phyloP scores from a whole-genome alignment of 495 filamentous ascomycete genomes.

The Xylaria intraflava region DNA sequence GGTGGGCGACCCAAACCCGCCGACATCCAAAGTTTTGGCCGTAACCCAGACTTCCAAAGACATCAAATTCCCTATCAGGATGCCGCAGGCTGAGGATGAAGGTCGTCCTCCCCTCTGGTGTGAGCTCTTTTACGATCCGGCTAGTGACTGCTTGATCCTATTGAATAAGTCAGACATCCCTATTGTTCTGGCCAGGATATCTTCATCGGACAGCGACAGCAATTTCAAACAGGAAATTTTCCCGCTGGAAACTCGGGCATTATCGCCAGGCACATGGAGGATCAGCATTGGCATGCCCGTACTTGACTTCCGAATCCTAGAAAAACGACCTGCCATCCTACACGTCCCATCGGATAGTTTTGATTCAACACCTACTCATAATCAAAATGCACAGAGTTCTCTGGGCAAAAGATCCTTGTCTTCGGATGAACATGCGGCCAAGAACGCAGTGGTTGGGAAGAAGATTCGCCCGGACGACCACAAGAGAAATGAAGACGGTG shows the following conservation, averaged over 20 bases:
- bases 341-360: conserved; percentile 18
- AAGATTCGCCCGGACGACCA: conserved; percentile 26
- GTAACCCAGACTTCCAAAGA: conserved; percentile 44
- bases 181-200: conserved; percentile 34
- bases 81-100: conserved; percentile 35
- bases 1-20: conserved; percentile 34
- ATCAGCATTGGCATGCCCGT: conserved; percentile 39
- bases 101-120: conserved; percentile 38
- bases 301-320: conserved; percentile 44
- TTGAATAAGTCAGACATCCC: conserved; percentile 40
- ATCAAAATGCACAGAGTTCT: conserved; percentile 28
- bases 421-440: conserved; percentile 25
- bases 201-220: conserved; percentile 18
- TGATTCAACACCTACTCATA: conserved; percentile 20
- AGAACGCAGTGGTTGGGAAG: conserved; percentile 30
- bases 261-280: conserved; percentile 43
- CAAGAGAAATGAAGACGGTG: conserved; percentile 27
- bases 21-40: conserved; percentile 40
- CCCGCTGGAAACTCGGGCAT: conserved; percentile 32
- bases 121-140: conserved; percentile 46
- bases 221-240: conserved; percentile 33
- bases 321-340: conserved; percentile 34
- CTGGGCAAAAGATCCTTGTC: conserved; percentile 38
- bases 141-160: conserved; percentile 43
- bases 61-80: conserved; percentile 44